Evolutionary conservation across 495 filamentous ascomycete genomes (phyloP).

Genomic region (Neurospora sp.): DNA sequence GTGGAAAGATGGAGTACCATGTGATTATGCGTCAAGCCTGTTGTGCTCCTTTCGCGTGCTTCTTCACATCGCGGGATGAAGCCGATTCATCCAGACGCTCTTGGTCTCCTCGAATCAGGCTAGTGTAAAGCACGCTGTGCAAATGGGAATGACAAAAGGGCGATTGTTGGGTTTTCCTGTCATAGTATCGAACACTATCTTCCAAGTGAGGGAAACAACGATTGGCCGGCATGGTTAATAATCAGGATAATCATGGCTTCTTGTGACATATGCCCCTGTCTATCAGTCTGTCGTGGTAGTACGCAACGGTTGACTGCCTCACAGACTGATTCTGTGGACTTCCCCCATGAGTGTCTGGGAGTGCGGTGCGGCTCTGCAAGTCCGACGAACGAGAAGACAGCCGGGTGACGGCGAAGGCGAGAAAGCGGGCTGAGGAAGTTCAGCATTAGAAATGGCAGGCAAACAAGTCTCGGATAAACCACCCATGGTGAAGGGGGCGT

Average conservation of each 20-base stretch:
- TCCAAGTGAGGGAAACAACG: background rate
- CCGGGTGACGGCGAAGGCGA: background rate
- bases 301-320: background rate
- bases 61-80: background rate
- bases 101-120: background rate
- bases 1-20: background rate
- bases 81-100: background rate
- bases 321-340: background rate
- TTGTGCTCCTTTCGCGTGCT: background rate
- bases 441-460: background rate
- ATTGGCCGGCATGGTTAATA: background rate
- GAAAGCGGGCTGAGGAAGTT: background rate
- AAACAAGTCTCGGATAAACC: background rate
- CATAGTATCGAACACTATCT: background rate
- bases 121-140: background rate
- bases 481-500: background rate
- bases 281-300: background rate
- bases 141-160: background rate
- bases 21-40: background rate
- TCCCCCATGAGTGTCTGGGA: background rate
- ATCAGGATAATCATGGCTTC: background rate
- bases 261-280: background rate
- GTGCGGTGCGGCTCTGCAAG: background rate
- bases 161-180: background rate
- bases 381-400: background rate